phyloP scores from a whole-genome alignment of 495 filamentous ascomycete species.

The Apiosordaria backusii region DNA sequence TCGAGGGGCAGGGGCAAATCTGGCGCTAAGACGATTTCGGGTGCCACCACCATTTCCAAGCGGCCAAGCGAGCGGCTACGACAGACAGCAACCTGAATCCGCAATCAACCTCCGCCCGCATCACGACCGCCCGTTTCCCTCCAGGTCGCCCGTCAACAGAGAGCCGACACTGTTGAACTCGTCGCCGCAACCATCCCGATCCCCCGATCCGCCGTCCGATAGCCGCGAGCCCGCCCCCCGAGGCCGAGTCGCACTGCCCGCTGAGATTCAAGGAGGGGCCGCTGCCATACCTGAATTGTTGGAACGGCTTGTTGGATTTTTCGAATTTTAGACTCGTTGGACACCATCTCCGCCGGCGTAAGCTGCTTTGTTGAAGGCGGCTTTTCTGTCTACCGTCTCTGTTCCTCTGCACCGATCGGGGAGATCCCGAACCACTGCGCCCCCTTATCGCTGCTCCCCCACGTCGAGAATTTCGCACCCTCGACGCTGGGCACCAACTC shows the following conservation, averaged over 20 bases:
- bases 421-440: slow-evolving; percentile 7
- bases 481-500: slow-evolving; percentile 5
- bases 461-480: slow-evolving; percentile 8
- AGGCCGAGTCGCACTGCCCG: background rate
- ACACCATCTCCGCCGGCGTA: background rate
- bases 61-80: slow-evolving; percentile 22
- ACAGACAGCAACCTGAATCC: slow-evolving; percentile 15
- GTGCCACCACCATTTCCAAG: slow-evolving; percentile 6
- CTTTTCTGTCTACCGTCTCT: background rate
- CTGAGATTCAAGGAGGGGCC: background rate
- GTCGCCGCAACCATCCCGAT: background rate
- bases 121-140: background rate
- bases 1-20: slow-evolving; percentile 2
- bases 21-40: slow-evolving; percentile 18
- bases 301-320: background rate
- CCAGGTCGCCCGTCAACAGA: background rate
- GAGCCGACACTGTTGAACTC: background rate
- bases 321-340: background rate
- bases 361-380: background rate
- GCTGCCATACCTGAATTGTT: background rate
- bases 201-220: background rate
- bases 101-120: slow-evolving; percentile 16
- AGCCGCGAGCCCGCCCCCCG: background rate
- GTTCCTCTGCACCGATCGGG: slow-evolving; percentile 8
- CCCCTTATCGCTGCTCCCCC: slow-evolving; percentile 1